Evolutionary conservation across 495 filamentous ascomycete species (phyloP).

Genomic region (Margaritispora aquatica): DNA sequence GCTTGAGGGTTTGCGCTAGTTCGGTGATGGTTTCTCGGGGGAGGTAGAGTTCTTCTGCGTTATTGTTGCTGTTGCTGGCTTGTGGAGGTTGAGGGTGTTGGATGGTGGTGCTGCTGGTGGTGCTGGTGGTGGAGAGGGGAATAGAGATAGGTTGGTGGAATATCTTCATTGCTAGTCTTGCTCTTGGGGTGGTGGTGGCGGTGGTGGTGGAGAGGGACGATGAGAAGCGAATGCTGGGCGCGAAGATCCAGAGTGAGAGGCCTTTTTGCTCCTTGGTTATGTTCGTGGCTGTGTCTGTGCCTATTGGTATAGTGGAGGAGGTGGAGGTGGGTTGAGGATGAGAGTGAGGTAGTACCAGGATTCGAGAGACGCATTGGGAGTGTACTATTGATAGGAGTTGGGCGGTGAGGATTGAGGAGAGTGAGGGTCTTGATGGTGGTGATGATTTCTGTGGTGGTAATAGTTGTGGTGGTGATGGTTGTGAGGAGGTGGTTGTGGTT

Average conservation of each 20-base stretch:
- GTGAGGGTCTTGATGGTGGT: background rate
- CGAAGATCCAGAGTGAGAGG: conserved; percentile 1
- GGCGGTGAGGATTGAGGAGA: background rate
- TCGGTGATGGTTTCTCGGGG: conserved; percentile 41
- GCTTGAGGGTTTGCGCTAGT: conserved; percentile 35
- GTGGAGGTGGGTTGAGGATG: background rate
- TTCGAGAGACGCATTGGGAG: conserved; percentile 1
- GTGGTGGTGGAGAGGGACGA: background rate
- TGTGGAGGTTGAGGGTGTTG: too few species aligned
- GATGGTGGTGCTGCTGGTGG: too few species aligned
- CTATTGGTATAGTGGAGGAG: background rate
- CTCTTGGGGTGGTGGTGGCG: background rate
- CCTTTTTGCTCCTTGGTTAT: background rate
- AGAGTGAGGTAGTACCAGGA: background rate
- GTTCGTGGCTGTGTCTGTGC: background rate
- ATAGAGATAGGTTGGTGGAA: conserved; percentile 25
- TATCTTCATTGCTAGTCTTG: conserved; percentile 20
- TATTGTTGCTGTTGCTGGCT: conserved; percentile 37
- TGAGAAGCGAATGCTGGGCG: background rate
- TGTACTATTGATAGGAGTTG: background rate
- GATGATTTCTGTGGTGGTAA: background rate
- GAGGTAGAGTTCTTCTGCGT: conserved; percentile 58
- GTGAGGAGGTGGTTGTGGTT: background rate
- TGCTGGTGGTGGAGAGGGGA: too few species aligned
- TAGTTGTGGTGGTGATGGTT: background rate